phyloP scores from a whole-genome alignment of 441 rosid genomes.

The Populus trichocarpa region DNA sequence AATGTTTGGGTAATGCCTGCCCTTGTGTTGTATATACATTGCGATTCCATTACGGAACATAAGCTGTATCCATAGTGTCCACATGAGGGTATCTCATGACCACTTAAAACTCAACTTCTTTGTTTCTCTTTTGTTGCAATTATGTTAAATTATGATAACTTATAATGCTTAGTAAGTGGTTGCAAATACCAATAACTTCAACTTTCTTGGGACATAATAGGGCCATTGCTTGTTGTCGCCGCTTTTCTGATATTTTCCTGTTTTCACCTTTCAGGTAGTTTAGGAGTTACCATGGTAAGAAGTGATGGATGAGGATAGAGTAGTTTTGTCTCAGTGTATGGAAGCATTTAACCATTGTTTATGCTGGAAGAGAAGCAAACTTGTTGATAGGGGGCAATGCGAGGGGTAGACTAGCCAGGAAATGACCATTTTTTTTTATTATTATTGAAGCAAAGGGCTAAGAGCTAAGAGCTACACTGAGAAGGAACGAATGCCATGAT shows the following conservation, averaged over 20 bases:
- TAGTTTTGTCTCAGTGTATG: neutral
- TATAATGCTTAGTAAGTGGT: neutral
- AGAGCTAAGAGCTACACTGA: neutral
- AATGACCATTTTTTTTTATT: neutral
- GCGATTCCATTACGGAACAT: neutral
- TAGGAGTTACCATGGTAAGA: neutral
- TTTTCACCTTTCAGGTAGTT: constrained; percentile 8
- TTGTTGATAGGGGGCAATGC: neutral
- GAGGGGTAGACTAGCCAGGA: neutral
- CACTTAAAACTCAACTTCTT: too few relatives aligned
- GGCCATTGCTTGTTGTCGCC: neutral
- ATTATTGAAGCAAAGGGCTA: neutral
- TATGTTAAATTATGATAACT: neutral
- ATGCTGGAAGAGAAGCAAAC: neutral
- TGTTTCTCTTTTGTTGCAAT: neutral
- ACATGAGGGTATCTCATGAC: neutral
- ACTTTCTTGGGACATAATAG: neutral
- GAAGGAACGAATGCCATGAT: neutral
- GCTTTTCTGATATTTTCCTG: neutral
- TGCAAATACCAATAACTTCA: neutral
- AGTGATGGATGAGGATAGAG: neutral
- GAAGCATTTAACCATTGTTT: constrained; percentile 5
- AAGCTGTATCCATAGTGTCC: neutral
- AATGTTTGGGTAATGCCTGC: neutral
- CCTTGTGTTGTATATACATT: neutral